Evolutionary conservation across 2,329 filamentous ascomycete genomes (phyloP).

Genomic region (Arthrinium puccinioides): DNA sequence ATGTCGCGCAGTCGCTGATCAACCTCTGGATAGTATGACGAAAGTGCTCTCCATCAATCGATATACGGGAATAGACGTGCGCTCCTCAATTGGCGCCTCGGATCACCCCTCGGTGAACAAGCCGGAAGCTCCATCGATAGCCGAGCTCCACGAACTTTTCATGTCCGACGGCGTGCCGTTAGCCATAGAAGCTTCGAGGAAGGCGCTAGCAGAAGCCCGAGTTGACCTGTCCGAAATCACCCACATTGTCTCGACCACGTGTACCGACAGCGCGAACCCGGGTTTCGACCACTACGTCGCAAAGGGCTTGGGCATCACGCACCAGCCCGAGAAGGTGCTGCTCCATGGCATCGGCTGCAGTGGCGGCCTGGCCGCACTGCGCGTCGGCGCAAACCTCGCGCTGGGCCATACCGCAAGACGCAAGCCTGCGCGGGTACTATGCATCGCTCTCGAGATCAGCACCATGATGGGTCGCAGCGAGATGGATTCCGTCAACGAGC

Average conservation of each 20-base stretch:
- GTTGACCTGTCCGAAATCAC: constrained; percentile 49
- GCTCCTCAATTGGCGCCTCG: constrained; percentile 53
- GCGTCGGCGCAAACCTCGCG: constrained; percentile 60
- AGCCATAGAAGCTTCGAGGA: constrained; percentile 45
- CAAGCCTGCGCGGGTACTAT: constrained; percentile 55
- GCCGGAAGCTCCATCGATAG: constrained; percentile 41
- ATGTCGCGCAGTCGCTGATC: constrained; percentile 2
- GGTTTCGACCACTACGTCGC: constrained; percentile 61
- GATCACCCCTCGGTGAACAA: constrained; percentile 57
- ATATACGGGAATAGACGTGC: constrained; percentile 56
- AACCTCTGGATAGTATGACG: constrained; percentile 39
- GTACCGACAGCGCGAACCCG: constrained; percentile 62
- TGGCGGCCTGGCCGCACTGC: constrained; percentile 52
- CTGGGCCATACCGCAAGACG: constrained; percentile 52
- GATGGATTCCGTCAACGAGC: constrained; percentile 52
- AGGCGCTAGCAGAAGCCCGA: constrained; percentile 48
- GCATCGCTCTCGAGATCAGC: constrained; percentile 57
- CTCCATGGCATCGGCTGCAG: constrained; percentile 61
- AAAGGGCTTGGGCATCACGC: constrained; percentile 48
- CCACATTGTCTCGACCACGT: constrained; percentile 61
- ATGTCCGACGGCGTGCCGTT: constrained; percentile 51
- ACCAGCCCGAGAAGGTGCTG: constrained; percentile 55
- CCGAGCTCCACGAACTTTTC: constrained; percentile 47
- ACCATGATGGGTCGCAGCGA: constrained; percentile 58
- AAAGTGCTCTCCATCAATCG: constrained; percentile 58